Percentiles rank a stretch among this genome's conserved stretches.
These are phyloP conservation scores for Chenopodium formosanum DNA, from an alignment of 148 eudicot species.

Conservation along the genomic window DNA sequence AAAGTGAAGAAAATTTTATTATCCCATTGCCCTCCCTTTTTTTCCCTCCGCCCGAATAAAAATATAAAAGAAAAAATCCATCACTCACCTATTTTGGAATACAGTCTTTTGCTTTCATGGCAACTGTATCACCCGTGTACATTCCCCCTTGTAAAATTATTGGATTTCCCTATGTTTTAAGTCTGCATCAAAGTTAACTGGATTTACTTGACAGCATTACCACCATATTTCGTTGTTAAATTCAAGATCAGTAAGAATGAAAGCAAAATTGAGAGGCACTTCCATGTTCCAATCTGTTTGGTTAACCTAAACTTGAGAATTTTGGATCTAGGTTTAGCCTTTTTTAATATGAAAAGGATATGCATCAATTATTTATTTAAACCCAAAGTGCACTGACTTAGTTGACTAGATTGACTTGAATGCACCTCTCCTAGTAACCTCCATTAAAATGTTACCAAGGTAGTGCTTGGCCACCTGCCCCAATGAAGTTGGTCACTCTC, in stretches of 20 bases:
- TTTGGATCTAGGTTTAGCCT: background rate
- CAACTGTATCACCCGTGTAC: background rate
- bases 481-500: background rate
- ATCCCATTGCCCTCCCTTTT: background rate
- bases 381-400: background rate
- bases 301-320: background rate
- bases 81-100: background rate
- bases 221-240: background rate
- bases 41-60: too few relatives aligned
- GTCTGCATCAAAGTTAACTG: background rate
- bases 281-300: background rate
- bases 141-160: background rate
- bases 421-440: background rate
- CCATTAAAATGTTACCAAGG: constrained; percentile 3
- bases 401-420: background rate
- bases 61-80: too few relatives aligned
- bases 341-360: background rate
- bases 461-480: background rate
- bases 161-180: background rate
- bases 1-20: background rate
- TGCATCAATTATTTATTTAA: background rate
- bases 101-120: background rate
- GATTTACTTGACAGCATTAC: background rate
- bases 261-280: background rate
- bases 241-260: background rate